Conservation (phyloP, 306 rosid species). For the Echinosophora koreensis region DNA sequence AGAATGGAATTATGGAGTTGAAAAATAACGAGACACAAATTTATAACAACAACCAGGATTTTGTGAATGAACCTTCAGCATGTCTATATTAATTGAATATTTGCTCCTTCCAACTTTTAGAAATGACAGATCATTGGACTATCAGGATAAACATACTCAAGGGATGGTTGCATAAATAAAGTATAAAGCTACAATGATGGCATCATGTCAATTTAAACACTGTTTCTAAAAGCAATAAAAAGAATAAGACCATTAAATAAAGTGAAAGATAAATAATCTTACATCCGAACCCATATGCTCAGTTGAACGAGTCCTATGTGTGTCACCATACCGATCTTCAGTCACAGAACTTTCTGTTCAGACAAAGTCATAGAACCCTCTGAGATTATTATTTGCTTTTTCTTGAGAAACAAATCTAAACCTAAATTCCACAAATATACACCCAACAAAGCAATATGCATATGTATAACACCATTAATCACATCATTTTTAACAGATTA, state of each 20-base stretch:
- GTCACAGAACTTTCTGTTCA: constrained; percentile 66
- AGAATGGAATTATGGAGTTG: constrained; percentile 2
- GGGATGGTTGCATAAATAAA: not conserved
- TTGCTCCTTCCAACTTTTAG: constrained; percentile 26
- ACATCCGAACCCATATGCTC: constrained; percentile 59
- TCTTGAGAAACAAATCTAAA: constrained; percentile 7
- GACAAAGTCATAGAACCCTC: constrained; percentile 45
- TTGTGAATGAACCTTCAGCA: not conserved
- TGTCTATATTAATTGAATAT: constrained; percentile 2
- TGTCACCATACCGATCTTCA: constrained; percentile 57
- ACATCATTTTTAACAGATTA: constrained; percentile 21
- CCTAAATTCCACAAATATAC: not conserved
- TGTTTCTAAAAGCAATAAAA: constrained; percentile 3
- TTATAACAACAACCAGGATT: not conserved
- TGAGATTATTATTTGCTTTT: constrained; percentile 32
- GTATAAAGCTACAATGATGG: not conserved
- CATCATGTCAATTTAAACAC: constrained; percentile 7
- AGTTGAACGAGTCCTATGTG: constrained; percentile 46
- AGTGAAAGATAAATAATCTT: constrained; percentile 44
- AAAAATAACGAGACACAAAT: not conserved
- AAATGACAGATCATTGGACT: constrained; percentile 8
- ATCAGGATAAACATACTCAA: constrained; percentile 5
- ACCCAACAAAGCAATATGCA: not conserved
- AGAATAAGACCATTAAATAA: constrained; percentile 1
- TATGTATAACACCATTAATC: constrained; percentile 16